A percentile compares a stretch with the other conserved stretches of the same genome.
Conservation (phyloP, 2,329 filamentous ascomycete genomes). For the Cladosporium cucumerinum region DNA sequence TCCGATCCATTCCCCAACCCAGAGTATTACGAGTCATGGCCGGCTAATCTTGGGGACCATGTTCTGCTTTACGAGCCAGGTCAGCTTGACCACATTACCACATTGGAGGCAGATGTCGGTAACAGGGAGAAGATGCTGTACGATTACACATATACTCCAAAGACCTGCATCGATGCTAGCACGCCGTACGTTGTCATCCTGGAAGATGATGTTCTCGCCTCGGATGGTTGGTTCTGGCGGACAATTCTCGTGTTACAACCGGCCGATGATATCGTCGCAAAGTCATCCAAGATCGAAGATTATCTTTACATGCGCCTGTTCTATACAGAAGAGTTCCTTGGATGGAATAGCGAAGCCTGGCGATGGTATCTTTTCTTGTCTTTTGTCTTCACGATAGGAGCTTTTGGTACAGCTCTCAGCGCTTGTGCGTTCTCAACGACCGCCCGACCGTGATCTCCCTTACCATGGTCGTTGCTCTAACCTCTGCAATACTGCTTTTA, state of each 20-base stretch:
- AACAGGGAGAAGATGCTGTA: constrained; percentile 41
- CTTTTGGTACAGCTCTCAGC: too few species aligned
- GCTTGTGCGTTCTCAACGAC: not conserved
- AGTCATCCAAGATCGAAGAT: constrained; percentile 1
- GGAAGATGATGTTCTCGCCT: constrained; percentile 48
- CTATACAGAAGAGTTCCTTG: constrained; percentile 45
- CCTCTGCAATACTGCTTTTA: constrained; percentile 36
- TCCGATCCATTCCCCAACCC: constrained; percentile 42
- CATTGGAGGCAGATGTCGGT: constrained; percentile 32
- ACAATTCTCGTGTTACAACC: constrained; percentile 37
- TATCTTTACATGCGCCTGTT: constrained; percentile 47
- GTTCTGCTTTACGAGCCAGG: constrained; percentile 41
- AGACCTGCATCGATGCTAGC: constrained; percentile 38
- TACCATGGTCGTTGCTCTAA: constrained; percentile 2
- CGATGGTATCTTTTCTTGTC: constrained; percentile 37
- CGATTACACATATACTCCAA: constrained; percentile 45
- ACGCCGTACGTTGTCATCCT: constrained; percentile 44
- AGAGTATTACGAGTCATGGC: constrained; percentile 42
- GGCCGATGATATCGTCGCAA: constrained; percentile 20
- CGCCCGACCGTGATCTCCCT: constrained; percentile 15
- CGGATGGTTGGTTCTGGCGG: constrained; percentile 48
- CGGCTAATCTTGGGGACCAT: constrained; percentile 39
- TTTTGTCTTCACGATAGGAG: constrained; percentile 8
- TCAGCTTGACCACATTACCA: constrained; percentile 35
- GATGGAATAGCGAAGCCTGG: constrained; percentile 47